A percentile compares a stretch with the other conserved stretches of the same genome.
Conservation (phyloP, 2,329 filamentous ascomycete genomes). For the Chaetomiaceae sp. region DNA sequence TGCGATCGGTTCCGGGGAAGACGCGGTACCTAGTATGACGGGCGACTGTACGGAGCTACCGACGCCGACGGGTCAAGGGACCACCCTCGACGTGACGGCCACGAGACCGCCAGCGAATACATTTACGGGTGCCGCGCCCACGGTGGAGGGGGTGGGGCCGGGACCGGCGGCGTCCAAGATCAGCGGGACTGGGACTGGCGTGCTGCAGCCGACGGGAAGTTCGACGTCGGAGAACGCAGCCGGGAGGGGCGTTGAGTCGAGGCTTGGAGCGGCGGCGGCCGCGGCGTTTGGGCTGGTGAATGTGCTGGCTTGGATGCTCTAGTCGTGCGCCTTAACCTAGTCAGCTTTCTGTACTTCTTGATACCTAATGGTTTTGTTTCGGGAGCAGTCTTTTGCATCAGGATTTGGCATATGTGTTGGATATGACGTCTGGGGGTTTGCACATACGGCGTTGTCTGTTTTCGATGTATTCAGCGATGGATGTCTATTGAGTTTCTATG, state of each 20-base stretch:
- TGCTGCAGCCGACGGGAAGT: background rate
- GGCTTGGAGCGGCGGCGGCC: background rate
- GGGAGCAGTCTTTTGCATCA: background rate
- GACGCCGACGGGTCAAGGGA: constrained; percentile 2
- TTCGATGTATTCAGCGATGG: background rate
- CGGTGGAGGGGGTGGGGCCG: constrained; percentile 15
- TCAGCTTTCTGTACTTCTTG: background rate
- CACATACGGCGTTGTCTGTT: background rate
- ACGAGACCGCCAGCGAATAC: constrained; percentile 17
- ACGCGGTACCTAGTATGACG: constrained; percentile 21
- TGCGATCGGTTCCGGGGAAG: constrained; percentile 26
- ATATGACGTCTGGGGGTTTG: background rate
- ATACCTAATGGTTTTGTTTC: background rate
- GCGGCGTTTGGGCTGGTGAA: constrained; percentile 9
- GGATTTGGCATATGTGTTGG: background rate
- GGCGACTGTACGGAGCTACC: constrained; percentile 21
- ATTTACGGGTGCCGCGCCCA: constrained; percentile 18
- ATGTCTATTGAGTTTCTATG: background rate
- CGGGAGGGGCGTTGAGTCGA: constrained; percentile 2
- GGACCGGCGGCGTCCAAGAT: constrained; percentile 11
- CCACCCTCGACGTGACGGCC: constrained; percentile 15
- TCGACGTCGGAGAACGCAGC: background rate
- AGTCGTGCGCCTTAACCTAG: background rate
- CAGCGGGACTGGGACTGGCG: background rate
- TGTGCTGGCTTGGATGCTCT: constrained; percentile 10